These are phyloP conservation scores for Wickerhamiella hasegawae DNA, from an alignment of 805 yeast species.

Conservation along the genomic window DNA sequence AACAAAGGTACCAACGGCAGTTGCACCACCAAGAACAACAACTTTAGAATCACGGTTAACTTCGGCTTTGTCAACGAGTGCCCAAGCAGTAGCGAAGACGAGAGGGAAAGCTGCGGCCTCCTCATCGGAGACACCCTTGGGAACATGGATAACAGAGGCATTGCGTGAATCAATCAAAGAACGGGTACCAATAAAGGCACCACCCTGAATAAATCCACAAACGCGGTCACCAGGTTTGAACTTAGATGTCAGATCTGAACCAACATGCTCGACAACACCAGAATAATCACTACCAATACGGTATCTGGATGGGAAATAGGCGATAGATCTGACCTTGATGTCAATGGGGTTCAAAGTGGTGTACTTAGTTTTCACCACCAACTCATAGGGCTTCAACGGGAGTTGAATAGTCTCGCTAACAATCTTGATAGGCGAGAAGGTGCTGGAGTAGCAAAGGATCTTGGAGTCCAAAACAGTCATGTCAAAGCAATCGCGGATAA, in stretches of 20 bases:
- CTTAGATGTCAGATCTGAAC: slow-evolving; percentile 25
- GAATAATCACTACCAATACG: slow-evolving; percentile 60
- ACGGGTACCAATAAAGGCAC: background rate
- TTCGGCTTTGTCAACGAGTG: slow-evolving; percentile 23
- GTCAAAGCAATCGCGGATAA: too few species aligned
- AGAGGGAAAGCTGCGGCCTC: slow-evolving; percentile 56
- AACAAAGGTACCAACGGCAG: slow-evolving; percentile 45
- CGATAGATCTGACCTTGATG: slow-evolving; percentile 28
- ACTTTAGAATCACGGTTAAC: slow-evolving; percentile 24
- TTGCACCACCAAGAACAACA: slow-evolving; percentile 58
- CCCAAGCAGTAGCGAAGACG: slow-evolving; percentile 47
- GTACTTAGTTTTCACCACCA: slow-evolving; percentile 42
- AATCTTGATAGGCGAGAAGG: background rate
- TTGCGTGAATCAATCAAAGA: background rate
- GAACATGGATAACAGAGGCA: slow-evolving; percentile 34
- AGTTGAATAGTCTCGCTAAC: background rate
- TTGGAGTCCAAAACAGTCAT: too few species aligned
- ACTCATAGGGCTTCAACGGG: slow-evolving; percentile 31
- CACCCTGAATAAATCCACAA: slow-evolving; percentile 29
- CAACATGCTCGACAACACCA: slow-evolving; percentile 44
- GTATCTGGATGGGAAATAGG: slow-evolving; percentile 23
- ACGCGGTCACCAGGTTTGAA: slow-evolving; percentile 48
- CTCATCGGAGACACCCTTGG: slow-evolving; percentile 30
- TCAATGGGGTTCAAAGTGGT: slow-evolving; percentile 56
- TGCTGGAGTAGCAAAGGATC: too few species aligned